Conservation (phyloP, 441 rosid genomes). For the Viola pubescens region DNA sequence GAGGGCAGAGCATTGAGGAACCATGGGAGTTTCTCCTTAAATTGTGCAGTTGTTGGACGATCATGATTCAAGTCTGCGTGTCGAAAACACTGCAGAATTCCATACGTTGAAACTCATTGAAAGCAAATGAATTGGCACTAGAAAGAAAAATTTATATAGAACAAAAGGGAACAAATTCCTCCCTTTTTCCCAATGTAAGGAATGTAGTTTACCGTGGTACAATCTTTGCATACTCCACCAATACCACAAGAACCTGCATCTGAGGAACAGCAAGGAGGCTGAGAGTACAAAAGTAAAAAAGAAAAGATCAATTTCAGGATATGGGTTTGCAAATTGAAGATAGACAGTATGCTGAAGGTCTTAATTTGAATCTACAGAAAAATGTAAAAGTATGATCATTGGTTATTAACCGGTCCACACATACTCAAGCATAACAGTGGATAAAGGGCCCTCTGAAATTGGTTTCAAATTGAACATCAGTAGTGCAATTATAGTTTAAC, state of each 20-base stretch:
- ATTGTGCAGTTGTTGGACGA: slow-evolving; percentile 85
- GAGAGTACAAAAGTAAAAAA: slow-evolving; percentile 16
- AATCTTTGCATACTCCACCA: slow-evolving; percentile 83
- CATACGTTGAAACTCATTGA: slow-evolving; percentile 12
- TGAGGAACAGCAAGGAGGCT: slow-evolving; percentile 89
- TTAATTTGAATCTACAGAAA: no score
- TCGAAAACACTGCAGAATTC: slow-evolving; percentile 69
- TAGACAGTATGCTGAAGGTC: not conserved
- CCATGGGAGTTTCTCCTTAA: slow-evolving; percentile 94
- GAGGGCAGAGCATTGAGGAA: slow-evolving; percentile 93
- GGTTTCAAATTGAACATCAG: not conserved
- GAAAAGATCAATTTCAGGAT: slow-evolving; percentile 4
- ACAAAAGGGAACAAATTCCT: no score
- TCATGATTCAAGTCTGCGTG: slow-evolving; percentile 80
- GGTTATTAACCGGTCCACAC: no score
- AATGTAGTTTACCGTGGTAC: slow-evolving; percentile 73
- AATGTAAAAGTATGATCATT: no score
- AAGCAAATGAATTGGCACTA: slow-evolving; percentile 9
- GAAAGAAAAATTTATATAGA: no score
- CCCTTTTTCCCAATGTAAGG: slow-evolving; percentile 7
- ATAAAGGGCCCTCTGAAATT: not conserved
- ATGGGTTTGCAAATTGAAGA: not conserved
- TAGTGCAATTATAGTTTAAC: not conserved
- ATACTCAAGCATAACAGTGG: no score
- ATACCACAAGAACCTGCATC: slow-evolving; percentile 49